Evolutionary conservation across 2,329 filamentous ascomycete species (phyloP).

Genomic region (Monosporascus sp.): DNA sequence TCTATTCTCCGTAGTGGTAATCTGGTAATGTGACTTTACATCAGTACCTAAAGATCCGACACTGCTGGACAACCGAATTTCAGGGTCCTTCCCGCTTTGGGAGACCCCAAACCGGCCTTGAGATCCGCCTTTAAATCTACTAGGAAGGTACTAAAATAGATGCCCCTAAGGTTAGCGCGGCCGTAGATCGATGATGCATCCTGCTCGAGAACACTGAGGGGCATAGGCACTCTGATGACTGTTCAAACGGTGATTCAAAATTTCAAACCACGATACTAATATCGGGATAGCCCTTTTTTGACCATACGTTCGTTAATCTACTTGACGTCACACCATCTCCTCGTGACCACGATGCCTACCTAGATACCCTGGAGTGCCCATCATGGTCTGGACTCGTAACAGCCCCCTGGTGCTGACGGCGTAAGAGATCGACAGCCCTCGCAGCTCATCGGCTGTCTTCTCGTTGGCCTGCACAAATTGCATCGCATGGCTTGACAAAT

Average conservation of each 20-base stretch:
- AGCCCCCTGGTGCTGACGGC: not conserved
- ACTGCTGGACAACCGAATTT: not conserved
- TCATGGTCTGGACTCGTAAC: not conserved
- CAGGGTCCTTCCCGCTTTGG: not conserved
- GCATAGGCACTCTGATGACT: no score
- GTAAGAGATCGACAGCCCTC: not conserved
- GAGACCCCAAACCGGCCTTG: not conserved
- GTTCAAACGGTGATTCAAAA: no score
- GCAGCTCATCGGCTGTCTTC: not conserved
- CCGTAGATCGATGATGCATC: not conserved
- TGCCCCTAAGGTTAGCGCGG: not conserved
- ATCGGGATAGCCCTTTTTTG: no score
- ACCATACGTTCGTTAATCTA: not conserved
- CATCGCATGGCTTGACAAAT: not conserved
- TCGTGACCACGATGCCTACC: not conserved
- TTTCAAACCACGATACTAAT: no score
- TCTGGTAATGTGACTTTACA: no score
- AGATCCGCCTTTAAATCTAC: not conserved
- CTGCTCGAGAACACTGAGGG: not conserved
- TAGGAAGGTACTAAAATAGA: not conserved
- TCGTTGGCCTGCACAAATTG: not conserved
- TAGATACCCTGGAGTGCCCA: not conserved
- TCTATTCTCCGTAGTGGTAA: no score
- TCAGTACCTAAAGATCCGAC: no score
- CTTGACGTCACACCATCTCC: not conserved